Evolutionary conservation across 2,329 filamentous ascomycete species (phyloP), one percentile per base, ranked within the genome.

Genomic region (Daldinia eschscholtzii): DNA sequence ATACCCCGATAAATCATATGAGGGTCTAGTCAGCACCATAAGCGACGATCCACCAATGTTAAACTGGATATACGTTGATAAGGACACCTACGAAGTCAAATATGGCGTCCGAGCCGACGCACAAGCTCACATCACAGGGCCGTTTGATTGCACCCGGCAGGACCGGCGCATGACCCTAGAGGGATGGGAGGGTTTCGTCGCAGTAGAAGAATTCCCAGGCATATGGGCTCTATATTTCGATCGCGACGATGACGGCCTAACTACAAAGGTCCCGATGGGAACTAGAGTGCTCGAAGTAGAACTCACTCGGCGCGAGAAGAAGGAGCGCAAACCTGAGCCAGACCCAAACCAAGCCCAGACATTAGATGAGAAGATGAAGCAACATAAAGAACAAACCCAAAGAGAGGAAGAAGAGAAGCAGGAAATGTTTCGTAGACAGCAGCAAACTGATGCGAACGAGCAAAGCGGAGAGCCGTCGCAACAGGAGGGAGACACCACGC

Each of bases 281-380:
- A 85, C 81, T 2, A 79, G 83, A 12, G 83, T 89, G 0, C 79
- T 89, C 6, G 87, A 89, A 60, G 76, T 90, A 2, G 86, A 89
- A 74, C 76, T 89, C 26, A 79, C 79, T 1, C 80, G 87, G 10
- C 83, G 83, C 20, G 87, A 89, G 74, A 84, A 83, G 76, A 81
- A 81, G 61, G 80, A 28, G 81, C 84, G 10, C 48, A 78, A 77
- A 57, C 77, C 76, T 3, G 72, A 74, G 48, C 70, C 71, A 0
- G 73, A 74, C 23, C 71, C 71, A 6, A 72, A 66, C n/a, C 63
- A 71, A 30, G 64, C 73, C 0, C 65, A 73, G 65, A 78, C 76
- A 4, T 48, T 78, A n/a, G 76, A 78, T 33, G 72, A 77, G 65
- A 77, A 69, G 71, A 75, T 78, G 75, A 71, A 64, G 63, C 69